Evolutionary conservation across 2,329 filamentous ascomycete genomes (phyloP).

Genomic region (Colletotrichum sojae): DNA sequence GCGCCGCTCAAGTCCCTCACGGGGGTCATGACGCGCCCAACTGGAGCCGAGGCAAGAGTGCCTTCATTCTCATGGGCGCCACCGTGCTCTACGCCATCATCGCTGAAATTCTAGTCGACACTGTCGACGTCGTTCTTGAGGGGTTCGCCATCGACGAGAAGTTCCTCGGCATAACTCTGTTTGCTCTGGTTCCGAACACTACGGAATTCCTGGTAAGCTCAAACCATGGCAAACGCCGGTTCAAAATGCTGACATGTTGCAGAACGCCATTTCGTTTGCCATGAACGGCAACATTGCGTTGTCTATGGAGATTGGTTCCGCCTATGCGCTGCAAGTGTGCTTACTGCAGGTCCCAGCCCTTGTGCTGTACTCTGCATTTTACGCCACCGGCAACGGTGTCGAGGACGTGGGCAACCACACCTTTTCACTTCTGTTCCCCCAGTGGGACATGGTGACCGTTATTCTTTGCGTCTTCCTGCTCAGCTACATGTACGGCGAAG

Average conservation of each 20-base stretch:
- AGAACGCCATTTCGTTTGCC: conserved; percentile 98
- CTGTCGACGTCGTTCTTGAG: conserved; percentile 94
- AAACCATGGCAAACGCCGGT: not conserved
- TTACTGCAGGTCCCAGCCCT: conserved; percentile 93
- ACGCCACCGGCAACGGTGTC: conserved; percentile 54
- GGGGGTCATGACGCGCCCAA: conserved; percentile 98
- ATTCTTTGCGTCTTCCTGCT: conserved; percentile 96
- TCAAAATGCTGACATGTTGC: conserved; percentile 3
- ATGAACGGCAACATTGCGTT: conserved; percentile 99
- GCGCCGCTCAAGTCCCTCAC: conserved; percentile 55
- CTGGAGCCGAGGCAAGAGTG: conserved; percentile 93
- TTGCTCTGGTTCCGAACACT: conserved; percentile 96
- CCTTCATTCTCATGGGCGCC: conserved; percentile 88
- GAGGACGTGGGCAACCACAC: conserved; percentile 69
- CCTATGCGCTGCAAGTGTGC: conserved; percentile 96
- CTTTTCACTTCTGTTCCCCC: conserved; percentile 93
- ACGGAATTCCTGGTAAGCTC: conserved; percentile 91
- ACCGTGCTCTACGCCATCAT: conserved; percentile 96
- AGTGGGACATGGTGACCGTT: conserved; percentile 99
- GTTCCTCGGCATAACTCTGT: conserved; percentile 95
- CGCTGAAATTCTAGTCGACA: conserved; percentile 96
- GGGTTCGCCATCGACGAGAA: conserved; percentile 96
- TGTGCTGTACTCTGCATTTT: conserved; percentile 90
- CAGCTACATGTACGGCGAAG: conserved; percentile 97
- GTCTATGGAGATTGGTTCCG: conserved; percentile 98